Evolutionary conservation across 768 basidiomycete species (phyloP), one percentile per base, ranked within the genome.

Genomic region (Terana coerulea): DNA sequence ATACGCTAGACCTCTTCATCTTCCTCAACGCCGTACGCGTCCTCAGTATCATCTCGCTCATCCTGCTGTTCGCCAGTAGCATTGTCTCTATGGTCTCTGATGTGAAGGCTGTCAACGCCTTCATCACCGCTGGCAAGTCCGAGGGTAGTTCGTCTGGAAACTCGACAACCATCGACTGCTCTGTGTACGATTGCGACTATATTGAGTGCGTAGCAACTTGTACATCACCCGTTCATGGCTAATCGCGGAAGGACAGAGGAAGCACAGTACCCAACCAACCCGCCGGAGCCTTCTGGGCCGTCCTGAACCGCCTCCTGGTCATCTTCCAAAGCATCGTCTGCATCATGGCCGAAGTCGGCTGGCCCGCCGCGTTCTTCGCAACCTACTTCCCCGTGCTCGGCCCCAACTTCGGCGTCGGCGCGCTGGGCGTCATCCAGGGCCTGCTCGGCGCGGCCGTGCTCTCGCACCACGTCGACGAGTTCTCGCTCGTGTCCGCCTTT

Each of bases 231-330:
- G 3, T n/a, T 11, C n/a, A 33, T 24, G 50, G 40, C 55, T 51
- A 47, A 81, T 71, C 55, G 34, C 29, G 11, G 11, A 10, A 7
- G 30, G n/a, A 8, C 45, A 86, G 81, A 50, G 61, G 67, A 41
- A 89, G 84, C 67, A 91, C 91, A 2, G 91, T 97, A 5, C 93
- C 93, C 5, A 91, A 91, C 67, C 92, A 95, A 66, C 79, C 90
- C 31, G 93, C 89, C 17, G 93, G 93, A 24, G 80, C 81, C 6
- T 95, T 95, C 71, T 97, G 92, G 89, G 88, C 90, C 7, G 83
- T 95, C 53, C 72, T 95, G 56, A 91, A 91, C 68, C 76, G 90
- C 53, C 76, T 95, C 52, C 79, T 95, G 66, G 90, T 95, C 66
- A 80, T 93, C 55, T 83, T 88, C 67, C 88, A 94, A 72, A 79